Base-by-base conservation (phyloP, 2,329 filamentous ascomycete species). In the Venturia nashicola region DNA sequence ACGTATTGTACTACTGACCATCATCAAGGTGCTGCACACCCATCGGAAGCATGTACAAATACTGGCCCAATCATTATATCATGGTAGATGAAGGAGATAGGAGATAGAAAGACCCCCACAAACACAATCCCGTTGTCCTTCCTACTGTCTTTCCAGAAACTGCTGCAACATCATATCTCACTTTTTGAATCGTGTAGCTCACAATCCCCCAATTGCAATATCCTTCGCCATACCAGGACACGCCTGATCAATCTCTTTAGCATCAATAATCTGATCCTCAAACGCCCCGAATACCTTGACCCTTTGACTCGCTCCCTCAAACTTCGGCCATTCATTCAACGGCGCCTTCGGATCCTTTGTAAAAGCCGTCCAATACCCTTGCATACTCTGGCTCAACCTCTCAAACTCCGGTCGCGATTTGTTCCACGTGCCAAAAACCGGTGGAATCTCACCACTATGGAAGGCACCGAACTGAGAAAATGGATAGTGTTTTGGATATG, bases 361-460 rank as follows among this genome's bases (percentile, higher is more conserved):
- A 34, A 62, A 62, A 9, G 8, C 43, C 5, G 43, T 27, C 66
- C 27, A 66, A 54, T 12, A 66, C 65, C 32, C 39, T 27, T 63
- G 54, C 18, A 59, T 18, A 23, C 44, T 57, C 23, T 65, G 44
- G 42, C 54, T 54, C 34, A 43, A 9, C 44, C 57, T 63, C 18
- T 61, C 36, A 5, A 65, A n/a, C 43, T 57, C 51, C 5, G 27
- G 1, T 8, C 11, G 11, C 11, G 32, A 40, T 3, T 9, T 32
- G 8, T 62, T 23, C 9, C 43, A 65, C 32, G 64, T 65, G 14
- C 64, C 61, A n/a, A 65, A 64, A 11, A 65, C 34, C 14, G 32
- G 54, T 14, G 36, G 61, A 12, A 76, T 71, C 48, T 76, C 75
- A 5, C 68, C 67, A 18, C 64, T 65, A 60, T 77, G 75, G 54